These are phyloP conservation scores for Hyphopichia fennica DNA, from an alignment of 1,139 yeast species.

Conservation along the genomic window DNA sequence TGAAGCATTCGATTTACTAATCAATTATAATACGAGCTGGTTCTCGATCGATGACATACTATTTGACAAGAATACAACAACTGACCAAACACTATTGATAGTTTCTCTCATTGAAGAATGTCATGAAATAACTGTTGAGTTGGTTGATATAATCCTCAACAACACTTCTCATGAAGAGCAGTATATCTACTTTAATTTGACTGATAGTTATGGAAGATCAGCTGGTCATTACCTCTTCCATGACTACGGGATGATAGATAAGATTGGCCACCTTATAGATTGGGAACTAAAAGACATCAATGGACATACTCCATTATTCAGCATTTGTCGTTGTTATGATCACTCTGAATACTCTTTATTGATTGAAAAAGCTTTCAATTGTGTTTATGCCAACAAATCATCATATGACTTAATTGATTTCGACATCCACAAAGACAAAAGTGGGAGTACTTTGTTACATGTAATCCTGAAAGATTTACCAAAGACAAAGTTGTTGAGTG, in stretches of 20 bases:
- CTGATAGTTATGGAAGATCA: constrained; percentile 56
- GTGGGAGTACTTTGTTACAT: constrained; percentile 78
- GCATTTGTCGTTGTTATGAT: constrained; percentile 79
- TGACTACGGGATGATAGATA: constrained; percentile 50
- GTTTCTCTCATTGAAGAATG: constrained; percentile 61
- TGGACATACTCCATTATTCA: constrained; percentile 78
- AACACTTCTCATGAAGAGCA: constrained; percentile 49
- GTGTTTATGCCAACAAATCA: constrained; percentile 44
- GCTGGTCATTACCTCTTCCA: constrained; percentile 77
- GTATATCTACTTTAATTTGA: constrained; percentile 46
- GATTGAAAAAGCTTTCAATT: constrained; percentile 45
- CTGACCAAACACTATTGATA: constrained; percentile 55
- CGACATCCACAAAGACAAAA: constrained; percentile 65
- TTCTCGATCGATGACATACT: constrained; percentile 68
- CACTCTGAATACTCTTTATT: constrained; percentile 60
- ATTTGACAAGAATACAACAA: constrained; percentile 55
- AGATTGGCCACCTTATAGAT: constrained; percentile 57
- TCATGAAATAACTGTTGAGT: constrained; percentile 42
- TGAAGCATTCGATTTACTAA: constrained; percentile 46
- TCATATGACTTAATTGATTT: constrained; percentile 34
- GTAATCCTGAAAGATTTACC: constrained; percentile 53
- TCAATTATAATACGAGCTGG: constrained; percentile 43
- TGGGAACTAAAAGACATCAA: constrained; percentile 72
- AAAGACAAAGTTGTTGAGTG: constrained; percentile 32
- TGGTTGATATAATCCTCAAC: constrained; percentile 47